Evolutionary conservation across 179 eudicot genomes (phyloP).

Genomic region (Heliamphora pulchella): DNA sequence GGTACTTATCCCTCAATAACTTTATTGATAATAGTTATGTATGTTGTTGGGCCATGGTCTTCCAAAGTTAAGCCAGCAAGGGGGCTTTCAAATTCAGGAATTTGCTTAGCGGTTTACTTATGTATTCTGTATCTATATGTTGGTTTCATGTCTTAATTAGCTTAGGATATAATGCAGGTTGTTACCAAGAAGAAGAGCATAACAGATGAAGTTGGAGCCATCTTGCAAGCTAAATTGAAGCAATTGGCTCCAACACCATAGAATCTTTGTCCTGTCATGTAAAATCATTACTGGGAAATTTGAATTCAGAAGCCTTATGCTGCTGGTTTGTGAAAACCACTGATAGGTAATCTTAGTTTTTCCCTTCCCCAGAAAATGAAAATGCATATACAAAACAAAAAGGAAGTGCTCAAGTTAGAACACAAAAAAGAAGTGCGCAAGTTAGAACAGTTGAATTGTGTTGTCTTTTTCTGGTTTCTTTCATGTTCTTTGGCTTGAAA

Average conservation of each 20-base stretch:
- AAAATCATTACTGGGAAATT: background rate
- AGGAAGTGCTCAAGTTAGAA: no score
- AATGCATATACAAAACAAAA: no score
- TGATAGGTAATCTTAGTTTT: background rate
- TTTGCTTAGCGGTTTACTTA: background rate
- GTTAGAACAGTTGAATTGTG: background rate
- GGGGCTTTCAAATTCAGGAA: background rate
- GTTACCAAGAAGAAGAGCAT: conserved; percentile 68
- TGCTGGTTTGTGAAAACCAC: background rate
- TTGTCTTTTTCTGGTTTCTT: background rate
- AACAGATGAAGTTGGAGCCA: conserved; percentile 68
- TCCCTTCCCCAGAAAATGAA: background rate
- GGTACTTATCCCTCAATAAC: no score
- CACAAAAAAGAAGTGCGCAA: background rate
- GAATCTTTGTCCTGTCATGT: background rate
- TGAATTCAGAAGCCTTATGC: background rate
- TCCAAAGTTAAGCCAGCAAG: background rate
- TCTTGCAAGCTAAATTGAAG: conserved; percentile 74
- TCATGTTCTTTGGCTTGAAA: background rate
- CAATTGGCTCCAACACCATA: conserved; percentile 52
- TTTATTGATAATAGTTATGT: no score
- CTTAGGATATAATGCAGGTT: conserved; percentile 45
- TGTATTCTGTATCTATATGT: conserved; percentile 1
- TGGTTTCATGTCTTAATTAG: conserved; percentile 8
- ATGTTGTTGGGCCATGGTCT: background rate